Evolutionary conservation across 2,329 filamentous ascomycete genomes (phyloP).

Genomic region (Penicillium janthinellum): DNA sequence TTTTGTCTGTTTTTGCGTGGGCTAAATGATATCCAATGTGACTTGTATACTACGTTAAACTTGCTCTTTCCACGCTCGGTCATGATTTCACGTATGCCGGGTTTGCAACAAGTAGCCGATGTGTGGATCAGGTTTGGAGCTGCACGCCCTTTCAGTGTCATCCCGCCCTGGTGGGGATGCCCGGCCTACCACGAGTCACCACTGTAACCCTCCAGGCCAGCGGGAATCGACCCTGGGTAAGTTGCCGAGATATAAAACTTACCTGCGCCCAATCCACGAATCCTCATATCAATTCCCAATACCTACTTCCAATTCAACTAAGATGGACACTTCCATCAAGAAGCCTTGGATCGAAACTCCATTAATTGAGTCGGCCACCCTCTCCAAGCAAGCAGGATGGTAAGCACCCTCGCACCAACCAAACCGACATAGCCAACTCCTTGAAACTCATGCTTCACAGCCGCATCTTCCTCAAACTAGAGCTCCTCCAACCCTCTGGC

Average conservation of each 20-base stretch:
- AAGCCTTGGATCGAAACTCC: slow-evolving; percentile 46
- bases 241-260: background rate
- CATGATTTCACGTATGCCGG: background rate
- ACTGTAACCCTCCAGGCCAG: background rate
- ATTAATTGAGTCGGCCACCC: slow-evolving; percentile 38
- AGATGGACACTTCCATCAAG: slow-evolving; percentile 10
- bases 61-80: background rate
- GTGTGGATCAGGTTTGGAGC: background rate
- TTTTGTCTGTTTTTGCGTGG: slow-evolving; percentile 16
- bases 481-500: slow-evolving; percentile 76
- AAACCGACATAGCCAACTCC: background rate
- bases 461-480: slow-evolving; percentile 79
- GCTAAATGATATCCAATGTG: slow-evolving; percentile 34
- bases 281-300: background rate
- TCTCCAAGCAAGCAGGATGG: slow-evolving; percentile 45
- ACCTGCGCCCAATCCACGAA: background rate
- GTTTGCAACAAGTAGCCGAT: background rate
- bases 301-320: background rate
- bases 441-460: slow-evolving; percentile 35
- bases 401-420: slow-evolving; percentile 16
- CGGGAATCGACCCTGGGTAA: background rate
- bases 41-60: slow-evolving; percentile 27
- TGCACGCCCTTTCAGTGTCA: slow-evolving; percentile 2
- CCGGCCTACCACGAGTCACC: too few relatives aligned
- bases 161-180: background rate